These are phyloP conservation scores for Scytalidium lignicola DNA, from an alignment of 2,329 filamentous ascomycete species.

Conservation along the genomic window DNA sequence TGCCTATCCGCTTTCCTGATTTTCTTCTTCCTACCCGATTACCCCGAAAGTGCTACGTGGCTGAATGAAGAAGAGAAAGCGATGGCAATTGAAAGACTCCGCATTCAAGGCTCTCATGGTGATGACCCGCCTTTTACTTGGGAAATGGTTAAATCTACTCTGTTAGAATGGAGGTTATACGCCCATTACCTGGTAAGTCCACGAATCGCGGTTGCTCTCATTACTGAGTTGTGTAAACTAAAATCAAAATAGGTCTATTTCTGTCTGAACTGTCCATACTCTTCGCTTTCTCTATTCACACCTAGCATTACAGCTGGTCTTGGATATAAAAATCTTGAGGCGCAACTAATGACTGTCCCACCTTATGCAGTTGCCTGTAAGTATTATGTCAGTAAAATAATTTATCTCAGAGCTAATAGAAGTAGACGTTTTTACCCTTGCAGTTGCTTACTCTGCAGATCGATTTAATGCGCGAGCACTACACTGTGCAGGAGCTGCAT, in stretches of 20 bases:
- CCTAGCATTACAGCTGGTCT: constrained; percentile 57
- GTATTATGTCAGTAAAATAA: background rate
- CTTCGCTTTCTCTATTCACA: constrained; percentile 51
- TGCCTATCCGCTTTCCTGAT: constrained; percentile 41
- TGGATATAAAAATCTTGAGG: constrained; percentile 44
- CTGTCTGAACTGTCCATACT: constrained; percentile 40
- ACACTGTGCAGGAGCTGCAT: constrained; percentile 40
- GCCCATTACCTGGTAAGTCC: constrained; percentile 40
- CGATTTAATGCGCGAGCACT: constrained; percentile 50
- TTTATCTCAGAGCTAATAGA: background rate
- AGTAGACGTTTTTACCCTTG: constrained; percentile 37
- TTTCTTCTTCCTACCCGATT: constrained; percentile 39
- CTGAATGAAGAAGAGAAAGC: constrained; percentile 35
- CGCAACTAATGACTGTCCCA: constrained; percentile 60
- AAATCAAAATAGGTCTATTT: constrained; percentile 43
- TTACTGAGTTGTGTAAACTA: no score
- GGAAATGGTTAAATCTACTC: constrained; percentile 36
- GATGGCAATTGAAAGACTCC: constrained; percentile 33
- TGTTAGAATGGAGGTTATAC: constrained; percentile 42
- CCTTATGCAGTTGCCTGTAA: constrained; percentile 53
- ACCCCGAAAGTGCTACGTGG: constrained; percentile 38
- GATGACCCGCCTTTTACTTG: constrained; percentile 37
- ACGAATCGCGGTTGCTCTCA: no score
- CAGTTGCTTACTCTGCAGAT: constrained; percentile 54
- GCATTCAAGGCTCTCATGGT: constrained; percentile 32